Conservation (phyloP, 257 asterid species). For the Ilex aquifolium region DNA sequence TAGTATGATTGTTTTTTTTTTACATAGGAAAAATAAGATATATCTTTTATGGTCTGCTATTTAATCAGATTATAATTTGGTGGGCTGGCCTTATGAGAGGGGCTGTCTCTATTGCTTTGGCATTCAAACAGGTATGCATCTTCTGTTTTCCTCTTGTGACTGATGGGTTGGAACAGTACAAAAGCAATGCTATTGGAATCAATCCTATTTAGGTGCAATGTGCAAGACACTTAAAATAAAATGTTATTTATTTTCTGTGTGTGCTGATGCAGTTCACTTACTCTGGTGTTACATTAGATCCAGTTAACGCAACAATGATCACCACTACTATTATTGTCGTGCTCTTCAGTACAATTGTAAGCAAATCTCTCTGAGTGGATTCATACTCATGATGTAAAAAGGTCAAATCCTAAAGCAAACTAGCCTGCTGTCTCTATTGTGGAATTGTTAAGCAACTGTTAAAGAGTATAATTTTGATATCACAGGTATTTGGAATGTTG, state of each 20-base stretch:
- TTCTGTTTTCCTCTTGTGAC: neutral
- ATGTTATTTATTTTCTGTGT: neutral
- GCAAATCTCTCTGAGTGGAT: slow-evolving; percentile 9
- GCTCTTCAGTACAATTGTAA: slow-evolving; percentile 76
- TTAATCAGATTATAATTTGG: slow-evolving; percentile 65
- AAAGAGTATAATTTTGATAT: no score
- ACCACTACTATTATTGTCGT: slow-evolving; percentile 60
- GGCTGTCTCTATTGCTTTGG: slow-evolving; percentile 94
- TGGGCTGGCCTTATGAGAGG: slow-evolving; percentile 99
- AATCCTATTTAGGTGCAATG: neutral
- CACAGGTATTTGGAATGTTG: slow-evolving; percentile 79
- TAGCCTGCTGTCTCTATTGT: no score
- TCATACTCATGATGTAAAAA: no score
- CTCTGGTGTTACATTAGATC: slow-evolving; percentile 64
- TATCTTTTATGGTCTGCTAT: neutral
- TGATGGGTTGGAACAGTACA: neutral
- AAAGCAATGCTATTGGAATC: neutral
- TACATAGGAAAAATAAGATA: neutral
- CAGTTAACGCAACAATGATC: slow-evolving; percentile 63
- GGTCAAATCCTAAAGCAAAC: no score
- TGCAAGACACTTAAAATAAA: no score
- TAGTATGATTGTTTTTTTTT: neutral
- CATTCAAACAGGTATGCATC: slow-evolving; percentile 75
- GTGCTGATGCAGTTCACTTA: slow-evolving; percentile 53
- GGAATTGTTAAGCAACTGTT: no score